Evolutionary conservation across 2,329 filamentous ascomycete species (phyloP), one percentile per base, ranked within the genome.

Genomic region (Blastomyces silverae): DNA sequence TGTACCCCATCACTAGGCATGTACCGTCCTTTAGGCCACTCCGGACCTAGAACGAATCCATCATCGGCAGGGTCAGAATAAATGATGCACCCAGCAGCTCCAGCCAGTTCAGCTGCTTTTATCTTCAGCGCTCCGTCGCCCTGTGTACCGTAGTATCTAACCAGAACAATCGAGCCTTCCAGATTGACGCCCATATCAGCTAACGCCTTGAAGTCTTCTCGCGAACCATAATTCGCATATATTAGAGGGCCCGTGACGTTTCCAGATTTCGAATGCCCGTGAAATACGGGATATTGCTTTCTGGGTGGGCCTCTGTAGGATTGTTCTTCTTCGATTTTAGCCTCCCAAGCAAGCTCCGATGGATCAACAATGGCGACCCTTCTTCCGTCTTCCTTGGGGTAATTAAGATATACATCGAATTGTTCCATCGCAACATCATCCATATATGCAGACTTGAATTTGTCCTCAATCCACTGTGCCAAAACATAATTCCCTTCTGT

Each of bases 381-480:
- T 61, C 94, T 84, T 15, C 93, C 94, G 66, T 85, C 88, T 37
- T 83, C 79, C 68, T 83, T 89, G 0, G 94, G 92, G 74, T 96
- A 99, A 76, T 97, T 97, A 72, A 97, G 80, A 74, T 97, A 97
- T 20, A 95, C 92, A 71, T 89, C 84, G 75, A 90, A 96, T 73
- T 91, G 85, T 71, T 96, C 89, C 71, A 91, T 82, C 61, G 81
- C 79, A 34, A 96, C 87, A 65, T 88, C 82, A 70, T 96, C 92
- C 72, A 99, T 82, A 3, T 85, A 84, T 57, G 88, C 87, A 61
- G 83, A 83, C 69, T 80, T 79, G 76, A 97, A 96, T 75, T 89
- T 84, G 71, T 86, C 87, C 76, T 92, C 84, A 64, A 97, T 86
- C 80, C 92, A 95, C 79, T 91, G 85, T 8, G 91, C 93, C 64